Base-by-base conservation (phyloP, 1,139 yeast species). In the Yamadazyma taylorii region DNA sequence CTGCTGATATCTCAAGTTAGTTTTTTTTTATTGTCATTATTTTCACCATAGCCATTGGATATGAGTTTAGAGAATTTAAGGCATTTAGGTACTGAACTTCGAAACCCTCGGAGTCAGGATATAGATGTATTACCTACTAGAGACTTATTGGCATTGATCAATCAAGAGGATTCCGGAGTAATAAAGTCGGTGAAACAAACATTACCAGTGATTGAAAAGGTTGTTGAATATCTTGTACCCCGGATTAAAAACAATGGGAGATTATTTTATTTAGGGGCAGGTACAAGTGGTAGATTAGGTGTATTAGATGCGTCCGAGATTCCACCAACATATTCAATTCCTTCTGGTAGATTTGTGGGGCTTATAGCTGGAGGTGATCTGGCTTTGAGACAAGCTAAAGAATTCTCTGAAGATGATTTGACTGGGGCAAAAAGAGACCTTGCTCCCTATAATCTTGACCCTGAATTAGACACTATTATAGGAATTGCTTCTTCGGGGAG, bases 261-360 rank as follows among this genome's bases (percentile, higher is more conserved):
- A 19, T 35, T 56, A 15, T 45, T 56, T 22, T 56, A 56, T 34
- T 38, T 56, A 22, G 61, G 61, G 9, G 59, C 61, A 3, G 61
- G 61, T 3, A 51, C 60, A 13, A 52, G 58, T 37, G 61, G 61
- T n/a, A 40, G 60, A 25, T 30, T 47, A 4, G 52, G 46, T 2
- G 45, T 57, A 2, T 35, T 56, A 25, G 61, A 56, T 43, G 57
- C 61, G 19, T 46, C 58, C 2, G 61, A 56, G 40, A 48, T 56
- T 14, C 59, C 60, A n/a, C 60, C 62, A 3, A 56, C 62, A 4
- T 56, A 51, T 34, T 54, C 60, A 2, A 58, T 51, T 10, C 49
- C 58, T n/a, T 39, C 46, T 7, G 48, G 42, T 6, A 55, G 53
- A 42, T 57, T 57, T 37, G 51, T 56, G 5, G 62, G 56, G 1